phyloP scores from a whole-genome alignment of 2,329 filamentous ascomycete genomes.

The Xylaria sp. region DNA sequence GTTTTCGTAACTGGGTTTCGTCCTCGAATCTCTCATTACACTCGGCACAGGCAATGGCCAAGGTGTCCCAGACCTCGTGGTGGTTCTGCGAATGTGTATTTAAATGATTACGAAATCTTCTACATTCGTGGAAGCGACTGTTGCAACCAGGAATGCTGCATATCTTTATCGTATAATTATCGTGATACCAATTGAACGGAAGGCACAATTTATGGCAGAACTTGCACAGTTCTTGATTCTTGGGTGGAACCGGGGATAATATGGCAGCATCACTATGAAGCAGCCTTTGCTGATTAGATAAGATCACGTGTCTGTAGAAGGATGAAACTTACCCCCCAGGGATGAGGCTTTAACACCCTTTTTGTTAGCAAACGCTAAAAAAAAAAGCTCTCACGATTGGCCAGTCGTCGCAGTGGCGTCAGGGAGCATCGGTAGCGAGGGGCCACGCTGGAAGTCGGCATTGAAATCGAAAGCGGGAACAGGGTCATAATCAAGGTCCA shows the following conservation, averaged over 20 bases:
- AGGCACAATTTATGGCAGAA: slow-evolving; percentile 1
- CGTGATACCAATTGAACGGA: not conserved
- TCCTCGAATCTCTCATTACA: slow-evolving; percentile 29
- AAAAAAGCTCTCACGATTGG: slow-evolving; percentile 48
- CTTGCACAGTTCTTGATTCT: not conserved
- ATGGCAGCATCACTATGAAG: not conserved
- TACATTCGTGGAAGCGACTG: not conserved
- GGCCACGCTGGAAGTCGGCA: slow-evolving; percentile 11
- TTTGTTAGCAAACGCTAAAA: slow-evolving; percentile 50
- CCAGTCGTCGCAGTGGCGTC: slow-evolving; percentile 34
- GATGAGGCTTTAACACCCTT: slow-evolving; percentile 47
- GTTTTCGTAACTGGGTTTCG: rapidly evolving
- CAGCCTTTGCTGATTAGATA: slow-evolving; percentile 2
- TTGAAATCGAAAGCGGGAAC: slow-evolving; percentile 17
- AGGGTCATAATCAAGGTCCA: not conserved
- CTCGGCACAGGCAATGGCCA: slow-evolving; percentile 32
- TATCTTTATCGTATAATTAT: not conserved
- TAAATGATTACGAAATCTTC: not conserved
- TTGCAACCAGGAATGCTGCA: slow-evolving; percentile 10
- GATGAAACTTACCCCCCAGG: not conserved
- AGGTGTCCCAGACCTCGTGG: slow-evolving; percentile 20
- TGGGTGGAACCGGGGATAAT: not conserved
- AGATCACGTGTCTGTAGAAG: not conserved
- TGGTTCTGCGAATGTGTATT: slow-evolving; percentile 31
- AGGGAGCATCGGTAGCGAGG: slow-evolving; percentile 26